Conservation (phyloP, 23 red algal species). For the Porphyridium purpureum region DNA sequence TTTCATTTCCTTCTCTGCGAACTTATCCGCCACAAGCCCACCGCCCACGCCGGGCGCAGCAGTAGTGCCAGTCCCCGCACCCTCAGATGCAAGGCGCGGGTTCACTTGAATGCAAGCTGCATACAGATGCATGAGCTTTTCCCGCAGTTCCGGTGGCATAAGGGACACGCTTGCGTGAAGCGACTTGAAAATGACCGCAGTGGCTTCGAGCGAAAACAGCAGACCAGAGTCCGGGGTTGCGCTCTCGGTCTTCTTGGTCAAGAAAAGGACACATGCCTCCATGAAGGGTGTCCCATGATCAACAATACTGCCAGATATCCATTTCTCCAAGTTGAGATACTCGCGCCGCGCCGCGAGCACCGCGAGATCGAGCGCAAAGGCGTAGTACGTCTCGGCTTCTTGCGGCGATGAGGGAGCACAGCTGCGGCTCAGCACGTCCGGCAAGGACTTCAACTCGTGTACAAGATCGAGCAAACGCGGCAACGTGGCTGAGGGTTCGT, state of each 20-base stretch:
- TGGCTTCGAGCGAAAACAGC: slow-evolving; percentile 2
- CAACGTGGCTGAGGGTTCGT: slow-evolving; percentile 10
- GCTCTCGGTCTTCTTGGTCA: slow-evolving; percentile 14
- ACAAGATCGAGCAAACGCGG: slow-evolving; percentile 36
- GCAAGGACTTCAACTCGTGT: slow-evolving; percentile 44
- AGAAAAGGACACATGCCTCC: slow-evolving; percentile 16
- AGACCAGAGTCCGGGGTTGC: not conserved
- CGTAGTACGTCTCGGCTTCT: slow-evolving; percentile 17
- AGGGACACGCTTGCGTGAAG: not conserved
- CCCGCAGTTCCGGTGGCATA: not conserved
- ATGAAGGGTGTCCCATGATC: slow-evolving; percentile 35
- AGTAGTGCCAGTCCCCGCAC: not conserved
- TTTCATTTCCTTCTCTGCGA: no score
- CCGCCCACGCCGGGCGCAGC: not conserved
- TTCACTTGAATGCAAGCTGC: not conserved
- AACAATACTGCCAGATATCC: slow-evolving; percentile 48
- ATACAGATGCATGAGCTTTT: slow-evolving; percentile 1
- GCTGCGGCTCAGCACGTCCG: slow-evolving; percentile 55
- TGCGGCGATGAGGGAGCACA: no score
- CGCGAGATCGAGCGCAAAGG: slow-evolving; percentile 86
- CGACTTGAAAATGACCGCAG: slow-evolving; percentile 7
- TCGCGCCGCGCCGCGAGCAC: slow-evolving; percentile 55
- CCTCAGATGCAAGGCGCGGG: not conserved
- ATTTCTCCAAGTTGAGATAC: slow-evolving; percentile 69
- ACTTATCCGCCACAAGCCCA: not conserved